Evolutionary conservation across 768 basidiomycete species (phyloP), one percentile per base, ranked within the genome.

Genomic region (Peribolospora kevripleyi): DNA sequence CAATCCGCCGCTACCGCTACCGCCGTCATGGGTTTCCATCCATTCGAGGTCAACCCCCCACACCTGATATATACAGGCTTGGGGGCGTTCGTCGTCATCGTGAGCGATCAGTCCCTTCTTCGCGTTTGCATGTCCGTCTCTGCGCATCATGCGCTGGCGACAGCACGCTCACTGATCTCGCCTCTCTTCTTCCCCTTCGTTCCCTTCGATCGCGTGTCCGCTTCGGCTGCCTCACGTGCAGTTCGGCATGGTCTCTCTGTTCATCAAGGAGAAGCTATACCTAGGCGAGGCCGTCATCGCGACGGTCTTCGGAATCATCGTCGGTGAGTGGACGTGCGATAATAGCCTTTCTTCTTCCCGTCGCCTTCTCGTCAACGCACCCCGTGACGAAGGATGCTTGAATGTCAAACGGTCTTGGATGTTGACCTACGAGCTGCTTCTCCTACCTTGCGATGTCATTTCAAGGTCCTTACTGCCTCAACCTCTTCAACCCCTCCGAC

Each of bases 221-320:
- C 53, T 42, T 51, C 58, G 49, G 47, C 40, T 55, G 14, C 6
- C 4, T 37, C 43, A 8, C 39, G 37, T 48, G 6, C 57, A 87
- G 83, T 93, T 91, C 68, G 85, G 85, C 67, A 87, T 91, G 84
- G 84, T 90, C 70, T 87, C 85, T 3, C 73, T 90, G 5, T 77
- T 95, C 61, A 75, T 95, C 62, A 81, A 88, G 64, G 86, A 90
- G 71, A 78, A 75, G 76, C 68, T 91, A 37, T 95, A 93, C 66
- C 79, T 95, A 56, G 93, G 93, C 58, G 93, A 98, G 73, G 88
- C 93, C 10, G 84, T 83, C 60, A 84, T 85, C 77, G 88, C 91
- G 0, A 93, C 93, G 62, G 65, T 91, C 42, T 85, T 91, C 62
- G 86, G 87, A 9, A 81, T 95, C 63, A 80, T 88, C 60, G 79